Conservation (phyloP, 192 early-diverging fungal species). For the Kickxella alabastrina region DNA sequence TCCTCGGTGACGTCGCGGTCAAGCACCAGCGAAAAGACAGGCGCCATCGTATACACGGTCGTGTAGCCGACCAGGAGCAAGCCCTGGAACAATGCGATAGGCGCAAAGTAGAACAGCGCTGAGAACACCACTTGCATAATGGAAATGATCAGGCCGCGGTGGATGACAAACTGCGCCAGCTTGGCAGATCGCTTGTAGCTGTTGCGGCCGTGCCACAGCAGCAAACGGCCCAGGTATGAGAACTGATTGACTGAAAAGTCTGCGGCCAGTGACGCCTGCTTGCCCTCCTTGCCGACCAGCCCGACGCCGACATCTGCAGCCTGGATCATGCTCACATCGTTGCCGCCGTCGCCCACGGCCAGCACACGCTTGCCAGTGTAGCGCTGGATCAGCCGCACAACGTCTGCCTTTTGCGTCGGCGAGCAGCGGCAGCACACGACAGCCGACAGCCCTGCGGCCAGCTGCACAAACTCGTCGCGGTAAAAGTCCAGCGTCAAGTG, state of each 20-base stretch:
- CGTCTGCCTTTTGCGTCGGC: constrained; percentile 94
- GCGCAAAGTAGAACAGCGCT: constrained; percentile 94
- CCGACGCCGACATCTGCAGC: constrained; percentile 95
- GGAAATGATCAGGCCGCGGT: constrained; percentile 94
- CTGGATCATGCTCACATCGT: constrained; percentile 98
- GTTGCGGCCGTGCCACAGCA: constrained; percentile 95
- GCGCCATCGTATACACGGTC: constrained; percentile 96
- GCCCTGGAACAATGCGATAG: constrained; percentile 92
- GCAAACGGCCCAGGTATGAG: constrained; percentile 73
- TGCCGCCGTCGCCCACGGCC: constrained; percentile 95
- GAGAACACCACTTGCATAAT: constrained; percentile 98
- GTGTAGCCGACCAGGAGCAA: constrained; percentile 87
- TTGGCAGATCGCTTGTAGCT: constrained; percentile 92
- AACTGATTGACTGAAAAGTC: constrained; percentile 93
- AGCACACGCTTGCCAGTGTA: constrained; percentile 72
- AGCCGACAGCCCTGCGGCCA: constrained; percentile 71
- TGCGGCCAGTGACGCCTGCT: constrained; percentile 88
- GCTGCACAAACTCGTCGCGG: constrained; percentile 72
- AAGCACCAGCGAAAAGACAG: constrained; percentile 91
- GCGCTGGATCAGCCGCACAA: constrained; percentile 75
- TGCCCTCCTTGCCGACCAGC: constrained; percentile 94
- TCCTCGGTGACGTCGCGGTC: constrained; percentile 87
- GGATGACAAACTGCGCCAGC: constrained; percentile 94
- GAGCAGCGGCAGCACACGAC: constrained; percentile 95
- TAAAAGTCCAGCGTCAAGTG: constrained; percentile 71